phyloP scores from a whole-genome alignment of 257 asterid species.

The Dorcoceras hygrometricum region DNA sequence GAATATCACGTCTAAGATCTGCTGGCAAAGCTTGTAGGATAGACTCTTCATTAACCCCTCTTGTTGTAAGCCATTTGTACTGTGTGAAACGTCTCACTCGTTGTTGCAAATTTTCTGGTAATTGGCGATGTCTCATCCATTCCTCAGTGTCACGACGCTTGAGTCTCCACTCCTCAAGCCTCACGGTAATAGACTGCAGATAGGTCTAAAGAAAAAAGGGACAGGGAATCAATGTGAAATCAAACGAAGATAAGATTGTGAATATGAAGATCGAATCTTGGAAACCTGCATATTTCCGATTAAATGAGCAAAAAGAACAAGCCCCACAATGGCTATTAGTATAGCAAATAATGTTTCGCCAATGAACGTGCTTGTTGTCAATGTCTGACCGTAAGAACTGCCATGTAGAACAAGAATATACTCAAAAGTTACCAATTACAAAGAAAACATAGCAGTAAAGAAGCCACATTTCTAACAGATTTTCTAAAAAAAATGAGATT shows the following conservation, averaged over 20 bases:
- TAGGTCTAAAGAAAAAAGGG: conserved; percentile 47
- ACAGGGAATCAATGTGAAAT: not conserved
- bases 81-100: conserved; percentile 72
- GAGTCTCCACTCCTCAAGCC: conserved; percentile 94
- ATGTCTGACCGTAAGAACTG: conserved; percentile 84
- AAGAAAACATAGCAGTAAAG: not conserved
- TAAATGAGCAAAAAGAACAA: conserved; percentile 83
- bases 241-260: not conserved
- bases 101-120: conserved; percentile 56
- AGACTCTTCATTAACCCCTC: conserved; percentile 81
- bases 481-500: not conserved
- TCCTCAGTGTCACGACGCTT: conserved; percentile 86
- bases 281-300: conserved; percentile 93
- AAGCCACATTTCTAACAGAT: not conserved
- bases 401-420: conserved; percentile 16
- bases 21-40: conserved; percentile 66
- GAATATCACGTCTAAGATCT: conserved; percentile 85
- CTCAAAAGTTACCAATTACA: not conserved
- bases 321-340: conserved; percentile 79
- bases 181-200: conserved; percentile 82
- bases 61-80: conserved; percentile 81
- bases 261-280: conserved; percentile 5
- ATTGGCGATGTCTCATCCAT: conserved; percentile 94
- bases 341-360: conserved; percentile 83
- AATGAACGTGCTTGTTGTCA: conserved; percentile 70